Base-by-base conservation (phyloP, 208 protist genomes). In the Blastocrithidia nonstop region DNA sequence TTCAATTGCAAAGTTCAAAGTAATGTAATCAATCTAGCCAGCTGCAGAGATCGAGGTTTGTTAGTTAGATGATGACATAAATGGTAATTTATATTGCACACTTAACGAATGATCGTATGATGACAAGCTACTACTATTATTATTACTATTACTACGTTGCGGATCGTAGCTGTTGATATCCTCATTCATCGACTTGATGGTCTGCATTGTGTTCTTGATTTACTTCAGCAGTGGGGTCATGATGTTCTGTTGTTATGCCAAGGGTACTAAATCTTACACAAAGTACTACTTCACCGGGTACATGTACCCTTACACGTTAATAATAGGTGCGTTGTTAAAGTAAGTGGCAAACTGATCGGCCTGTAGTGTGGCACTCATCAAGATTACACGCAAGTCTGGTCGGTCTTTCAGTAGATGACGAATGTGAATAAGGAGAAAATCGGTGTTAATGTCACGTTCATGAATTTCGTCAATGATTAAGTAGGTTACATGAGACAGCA, bases 391-490 rank as follows among this genome's bases (percentile, higher is more conserved):
- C 11, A 99, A 52, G 50, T 98, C 89, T 4, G 61, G 74, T 9
- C 96, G 61, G 24, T 59, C 53, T 15, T 20, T 11, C 3, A 86
- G 21, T 19, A 95, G 42, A 13, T 85, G 71, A 61, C 97, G 92
- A 32, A 99, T 57, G n/a, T 99, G 58, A n/a, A 96, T 90, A 44
- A 99, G 94, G 0, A 99, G 61, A 38, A 99, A 97, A 64, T 99
- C 98, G 0, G 97, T 99, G 63, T 96, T 71, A 28, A 99, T 90
- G 35, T 98, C 98, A 13, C 98, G 71, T 66, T 99, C 98, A 66
- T 99, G 98, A 4, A 98, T 98, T 70, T 99, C 98, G 77, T 99
- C 98, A 21, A 99, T 86, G 50, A 99, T 97, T 49, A 99, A 67
- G 39, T 97, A 73, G 29, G 74, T 84, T 66, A 99, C 97, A 41